Evolutionary conservation across 331 rosid genomes (phyloP), one percentile per base, ranked within the genome.

Genomic region (Dryas integrifolia): DNA sequence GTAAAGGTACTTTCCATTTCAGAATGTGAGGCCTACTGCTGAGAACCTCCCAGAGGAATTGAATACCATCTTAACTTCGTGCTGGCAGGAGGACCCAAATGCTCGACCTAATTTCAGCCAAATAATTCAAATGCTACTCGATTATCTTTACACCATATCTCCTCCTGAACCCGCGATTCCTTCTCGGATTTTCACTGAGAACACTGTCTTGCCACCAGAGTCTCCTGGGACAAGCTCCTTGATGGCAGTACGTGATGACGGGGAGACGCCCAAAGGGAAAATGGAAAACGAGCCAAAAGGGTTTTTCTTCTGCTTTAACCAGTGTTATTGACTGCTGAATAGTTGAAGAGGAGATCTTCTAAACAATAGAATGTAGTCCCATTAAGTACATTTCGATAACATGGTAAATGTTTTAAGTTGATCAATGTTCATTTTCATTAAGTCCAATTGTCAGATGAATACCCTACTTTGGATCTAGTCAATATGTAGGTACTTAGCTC

Each of bases 1-100:
- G 58, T 66, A 66, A 74, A 43, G 58, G 16, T 47, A 48, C 44
- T 74, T 82, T 78, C 15, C 73, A 57, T 77, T 87, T 77, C 90
- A 93, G 98, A 91, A 89, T 86, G 96, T 93, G 69, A 90, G 98
- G 84, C 98, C 98, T 43, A 85, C 89, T 61, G 94, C 97, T 2
- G 96, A 89, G 48, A 69, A 89, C 73, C 88, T 93, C 59, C 97
- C 97, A 0, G 92, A 85, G 80, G 92, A 87, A 78, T 76, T 93
- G 83, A 88, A 96, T 51, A 61, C 61, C 52, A 78, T 90, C 57
- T 84, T 93, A 62, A 93, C 97, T 77, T 87, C 92, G 3, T 93
- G 96, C 83, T 90, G 96, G 98, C 98, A 89, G 82, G 97, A 89
- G 87, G 98, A 93, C 8, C 80, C 97, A 15, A 85, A 90, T 80